These are phyloP conservation scores for Colletotrichum liriopes DNA, from an alignment of 2,329 filamentous ascomycete species.

Conservation along the genomic window DNA sequence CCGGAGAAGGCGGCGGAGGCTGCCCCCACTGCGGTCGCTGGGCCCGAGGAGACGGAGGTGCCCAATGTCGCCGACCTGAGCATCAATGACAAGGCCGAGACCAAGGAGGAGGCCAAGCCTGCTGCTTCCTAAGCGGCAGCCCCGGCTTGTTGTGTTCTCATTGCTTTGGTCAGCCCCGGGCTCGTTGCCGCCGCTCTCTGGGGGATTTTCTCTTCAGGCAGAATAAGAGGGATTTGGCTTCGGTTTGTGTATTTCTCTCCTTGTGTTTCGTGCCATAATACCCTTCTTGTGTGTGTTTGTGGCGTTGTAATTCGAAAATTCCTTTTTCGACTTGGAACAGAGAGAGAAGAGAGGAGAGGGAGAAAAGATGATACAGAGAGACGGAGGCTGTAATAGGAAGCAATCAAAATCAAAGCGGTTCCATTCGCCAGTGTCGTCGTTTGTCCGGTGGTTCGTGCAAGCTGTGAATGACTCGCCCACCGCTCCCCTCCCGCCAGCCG, in stretches of 20 bases:
- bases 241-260: conserved; percentile 18
- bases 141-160: background rate
- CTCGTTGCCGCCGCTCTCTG: background rate
- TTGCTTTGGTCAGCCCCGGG: background rate
- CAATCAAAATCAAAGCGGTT: background rate
- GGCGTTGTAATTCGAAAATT: conserved; percentile 30
- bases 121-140: conserved; percentile 10
- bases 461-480: background rate
- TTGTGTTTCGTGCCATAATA: conserved; percentile 42
- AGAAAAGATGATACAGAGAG: background rate
- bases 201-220: background rate
- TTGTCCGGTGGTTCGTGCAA: background rate
- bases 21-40: conserved; percentile 9
- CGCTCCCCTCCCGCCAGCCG: background rate
- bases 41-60: conserved; percentile 40
- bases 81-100: conserved; percentile 33
- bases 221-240: background rate
- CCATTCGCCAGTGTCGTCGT: background rate
- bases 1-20: conserved; percentile 19
- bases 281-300: conserved; percentile 38
- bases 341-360: conserved; percentile 12
- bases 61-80: conserved; percentile 32
- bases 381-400: conserved; percentile 5
- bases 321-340: conserved; percentile 23
- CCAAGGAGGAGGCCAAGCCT: conserved; percentile 32